Evolutionary conservation across 257 asterid genomes (phyloP).

Genomic region (Orobanche coerulescens): DNA sequence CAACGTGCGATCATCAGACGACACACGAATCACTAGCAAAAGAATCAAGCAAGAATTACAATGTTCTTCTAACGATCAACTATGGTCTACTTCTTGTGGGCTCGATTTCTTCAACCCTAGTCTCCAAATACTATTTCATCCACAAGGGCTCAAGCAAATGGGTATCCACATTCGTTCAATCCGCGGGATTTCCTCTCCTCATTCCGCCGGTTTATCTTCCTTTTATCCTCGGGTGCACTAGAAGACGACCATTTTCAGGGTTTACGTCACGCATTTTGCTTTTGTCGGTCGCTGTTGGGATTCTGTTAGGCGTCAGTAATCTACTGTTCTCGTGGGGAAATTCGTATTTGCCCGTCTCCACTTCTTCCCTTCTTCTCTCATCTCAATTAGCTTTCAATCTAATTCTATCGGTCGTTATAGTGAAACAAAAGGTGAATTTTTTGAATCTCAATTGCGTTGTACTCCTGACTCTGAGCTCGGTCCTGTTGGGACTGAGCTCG

Average conservation of each 20-base stretch:
- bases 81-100: slow-evolving; percentile 41
- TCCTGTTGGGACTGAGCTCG: slow-evolving; percentile 40
- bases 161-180: slow-evolving; percentile 67
- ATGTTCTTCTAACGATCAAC: slow-evolving; percentile 32
- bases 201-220: slow-evolving; percentile 39
- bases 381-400: slow-evolving; percentile 56
- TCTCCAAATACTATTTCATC: slow-evolving; percentile 59
- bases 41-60: slow-evolving; percentile 24
- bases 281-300: slow-evolving; percentile 31
- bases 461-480: slow-evolving; percentile 53
- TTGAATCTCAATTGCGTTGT: slow-evolving; percentile 56
- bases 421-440: slow-evolving; percentile 46
- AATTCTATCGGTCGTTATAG: slow-evolving; percentile 45
- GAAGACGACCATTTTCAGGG: slow-evolving; percentile 42
- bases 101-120: slow-evolving; percentile 38
- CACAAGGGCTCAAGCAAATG: slow-evolving; percentile 65
- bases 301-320: slow-evolving; percentile 48
- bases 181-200: slow-evolving; percentile 67
- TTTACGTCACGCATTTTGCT: slow-evolving; percentile 19
- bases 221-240: slow-evolving; percentile 22
- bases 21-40: not conserved
- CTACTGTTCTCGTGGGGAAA: slow-evolving; percentile 53
- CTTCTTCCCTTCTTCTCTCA: slow-evolving; percentile 47
- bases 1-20: not conserved
- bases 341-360: slow-evolving; percentile 58